Evolutionary conservation across 495 filamentous ascomycete genomes (phyloP).

Genomic region (Xylaria nigripes): DNA sequence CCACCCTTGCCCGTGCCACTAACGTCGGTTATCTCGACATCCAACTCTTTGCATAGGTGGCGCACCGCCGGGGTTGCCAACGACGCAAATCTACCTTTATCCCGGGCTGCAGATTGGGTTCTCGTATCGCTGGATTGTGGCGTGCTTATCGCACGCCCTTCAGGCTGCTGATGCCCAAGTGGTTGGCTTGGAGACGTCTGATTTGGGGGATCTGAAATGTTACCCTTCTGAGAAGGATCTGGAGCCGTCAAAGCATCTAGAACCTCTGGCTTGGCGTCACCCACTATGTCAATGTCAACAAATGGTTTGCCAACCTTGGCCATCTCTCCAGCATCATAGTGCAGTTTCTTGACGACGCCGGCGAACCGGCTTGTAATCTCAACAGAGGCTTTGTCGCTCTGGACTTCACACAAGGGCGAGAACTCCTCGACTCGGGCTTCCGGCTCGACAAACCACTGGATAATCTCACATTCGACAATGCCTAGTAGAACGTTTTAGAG

Average conservation of each 20-base stretch:
- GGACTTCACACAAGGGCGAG: constrained; percentile 94
- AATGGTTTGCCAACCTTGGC: constrained; percentile 85
- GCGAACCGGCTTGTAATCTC: constrained; percentile 96
- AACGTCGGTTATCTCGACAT: constrained; percentile 67
- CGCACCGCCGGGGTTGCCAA: constrained; percentile 91
- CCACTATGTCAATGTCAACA: constrained; percentile 66
- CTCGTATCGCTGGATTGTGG: constrained; percentile 3
- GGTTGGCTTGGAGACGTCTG: constrained; percentile 15
- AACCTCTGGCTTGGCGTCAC: constrained; percentile 41
- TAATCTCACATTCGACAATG: constrained; percentile 96
- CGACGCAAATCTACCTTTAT: constrained; percentile 49
- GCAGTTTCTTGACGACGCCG: constrained; percentile 90
- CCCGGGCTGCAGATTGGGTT: constrained; percentile 7
- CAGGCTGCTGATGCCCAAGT: constrained; percentile 7
- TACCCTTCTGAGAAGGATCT: constrained; percentile 18
- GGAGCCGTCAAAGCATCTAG: constrained; percentile 33
- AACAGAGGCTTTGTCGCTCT: constrained; percentile 96
- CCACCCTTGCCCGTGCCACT: constrained; percentile 86
- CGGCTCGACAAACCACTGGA: constrained; percentile 98
- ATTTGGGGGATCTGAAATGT: constrained; percentile 15
- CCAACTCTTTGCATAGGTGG: constrained; percentile 69
- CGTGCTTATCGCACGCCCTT: constrained; percentile 2
- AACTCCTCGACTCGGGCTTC: constrained; percentile 95
- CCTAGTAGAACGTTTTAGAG: constrained; percentile 41
- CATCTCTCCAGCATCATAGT: constrained; percentile 94